Conservation (phyloP, 345 rosid genomes). For the Populus deltoides region DNA sequence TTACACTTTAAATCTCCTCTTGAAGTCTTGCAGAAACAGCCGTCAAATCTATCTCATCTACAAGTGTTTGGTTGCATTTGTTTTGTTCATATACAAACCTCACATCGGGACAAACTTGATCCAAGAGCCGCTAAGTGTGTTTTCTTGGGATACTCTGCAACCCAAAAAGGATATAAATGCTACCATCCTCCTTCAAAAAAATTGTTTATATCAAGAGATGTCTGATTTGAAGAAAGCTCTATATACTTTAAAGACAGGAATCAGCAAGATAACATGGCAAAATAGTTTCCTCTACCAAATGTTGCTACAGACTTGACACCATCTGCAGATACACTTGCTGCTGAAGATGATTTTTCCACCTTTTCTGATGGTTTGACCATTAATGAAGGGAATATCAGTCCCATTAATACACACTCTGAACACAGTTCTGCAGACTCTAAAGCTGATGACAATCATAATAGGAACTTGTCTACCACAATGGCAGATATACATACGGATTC, state of each 20-base stretch:
- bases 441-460: accelerated
- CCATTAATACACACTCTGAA: accelerated
- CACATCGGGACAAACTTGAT: not conserved
- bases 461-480: too few relatives aligned
- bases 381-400: too few relatives aligned
- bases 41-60: not conserved
- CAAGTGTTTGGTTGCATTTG: not conserved
- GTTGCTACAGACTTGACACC: too few relatives aligned
- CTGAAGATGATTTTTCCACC: accelerated
- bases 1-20: not conserved
- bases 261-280: accelerated
- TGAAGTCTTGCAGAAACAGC: not conserved
- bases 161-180: not conserved
- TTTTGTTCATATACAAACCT: not conserved
- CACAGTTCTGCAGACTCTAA: accelerated
- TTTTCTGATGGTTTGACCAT: accelerated
- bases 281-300: too few relatives aligned
- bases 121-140: not conserved
- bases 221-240: too few relatives aligned
- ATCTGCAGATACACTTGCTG: accelerated
- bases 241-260: accelerated
- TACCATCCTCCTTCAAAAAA: not conserved
- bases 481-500: accelerated
- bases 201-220: not conserved
- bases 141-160: accelerated